phyloP scores from a whole-genome alignment of 2,329 filamentous ascomycete species.

The Monilinia polystroma region DNA sequence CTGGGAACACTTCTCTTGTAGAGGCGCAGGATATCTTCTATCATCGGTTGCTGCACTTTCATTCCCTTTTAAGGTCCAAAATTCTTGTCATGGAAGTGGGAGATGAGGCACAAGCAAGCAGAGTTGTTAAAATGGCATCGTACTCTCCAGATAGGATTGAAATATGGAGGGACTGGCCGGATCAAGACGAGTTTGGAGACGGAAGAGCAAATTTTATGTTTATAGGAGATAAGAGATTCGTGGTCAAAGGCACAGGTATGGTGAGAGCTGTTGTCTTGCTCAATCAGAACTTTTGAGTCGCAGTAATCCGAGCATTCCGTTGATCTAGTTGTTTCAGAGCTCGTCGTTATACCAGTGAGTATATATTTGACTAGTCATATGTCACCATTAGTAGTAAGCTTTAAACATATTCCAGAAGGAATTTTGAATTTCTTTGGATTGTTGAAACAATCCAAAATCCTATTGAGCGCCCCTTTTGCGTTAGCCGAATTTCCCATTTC shows the following conservation, averaged over 20 bases:
- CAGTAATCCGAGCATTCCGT: not conserved
- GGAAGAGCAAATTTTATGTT: not conserved
- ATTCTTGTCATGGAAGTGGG: constrained; percentile 70
- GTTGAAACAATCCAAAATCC: not conserved
- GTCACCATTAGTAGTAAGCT: not conserved
- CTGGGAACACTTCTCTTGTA: not conserved
- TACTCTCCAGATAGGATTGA: constrained; percentile 47
- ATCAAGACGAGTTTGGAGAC: constrained; percentile 30
- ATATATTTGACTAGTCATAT: not conserved
- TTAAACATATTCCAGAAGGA: constrained; percentile 5
- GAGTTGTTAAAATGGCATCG: constrained; percentile 57
- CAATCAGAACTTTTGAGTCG: not conserved
- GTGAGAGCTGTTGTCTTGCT: constrained; percentile 26
- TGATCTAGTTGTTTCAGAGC: not conserved
- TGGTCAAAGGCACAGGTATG: constrained; percentile 30
- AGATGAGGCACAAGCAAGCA: constrained; percentile 63
- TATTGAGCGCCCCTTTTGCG: constrained; percentile 13
- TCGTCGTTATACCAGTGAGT: not conserved
- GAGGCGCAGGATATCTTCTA: constrained; percentile 57
- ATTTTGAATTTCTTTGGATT: constrained; percentile 10
- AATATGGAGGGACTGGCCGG: constrained; percentile 71
- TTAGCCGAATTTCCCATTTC: constrained; percentile 2
- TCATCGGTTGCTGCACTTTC: constrained; percentile 57
- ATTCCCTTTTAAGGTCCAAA: constrained; percentile 47
- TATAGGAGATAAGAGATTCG: constrained; percentile 2